Conservation (phyloP, 208 protist genomes). For the Crithidia brevicula region DNA sequence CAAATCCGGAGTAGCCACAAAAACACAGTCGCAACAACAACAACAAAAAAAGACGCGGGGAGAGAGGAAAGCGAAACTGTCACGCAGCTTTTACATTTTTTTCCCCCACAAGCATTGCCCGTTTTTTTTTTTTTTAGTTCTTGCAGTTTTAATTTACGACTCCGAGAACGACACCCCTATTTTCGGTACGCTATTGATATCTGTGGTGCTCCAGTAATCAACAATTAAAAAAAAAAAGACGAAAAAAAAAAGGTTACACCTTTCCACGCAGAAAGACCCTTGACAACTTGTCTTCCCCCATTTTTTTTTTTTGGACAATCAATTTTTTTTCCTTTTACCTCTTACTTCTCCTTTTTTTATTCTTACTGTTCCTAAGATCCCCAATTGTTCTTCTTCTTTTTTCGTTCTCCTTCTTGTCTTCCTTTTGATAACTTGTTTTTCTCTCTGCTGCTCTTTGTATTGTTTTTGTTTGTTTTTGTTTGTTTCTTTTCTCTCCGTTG, state of each 20-base stretch:
- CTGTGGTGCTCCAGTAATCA: too few relatives aligned
- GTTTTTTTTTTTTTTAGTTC: background rate
- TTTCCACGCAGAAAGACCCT: too few relatives aligned
- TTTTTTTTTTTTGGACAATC: constrained; percentile 7
- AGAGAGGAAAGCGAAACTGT: too few relatives aligned
- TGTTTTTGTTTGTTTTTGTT: background rate
- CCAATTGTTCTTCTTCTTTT: background rate
- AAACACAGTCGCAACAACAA: too few relatives aligned
- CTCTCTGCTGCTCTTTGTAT: background rate
- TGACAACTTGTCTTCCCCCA: background rate
- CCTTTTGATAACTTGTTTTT: background rate
- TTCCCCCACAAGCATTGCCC: too few relatives aligned
- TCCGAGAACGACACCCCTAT: too few relatives aligned
- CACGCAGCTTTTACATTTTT: too few relatives aligned
- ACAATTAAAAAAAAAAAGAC: too few relatives aligned
- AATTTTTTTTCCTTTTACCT: background rate
- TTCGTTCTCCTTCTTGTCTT: background rate
- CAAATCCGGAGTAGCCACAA: too few relatives aligned
- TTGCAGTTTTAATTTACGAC: background rate
- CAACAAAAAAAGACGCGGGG: too few relatives aligned
- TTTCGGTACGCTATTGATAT: too few relatives aligned
- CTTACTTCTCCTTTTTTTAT: constrained; percentile 2
- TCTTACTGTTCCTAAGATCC: background rate
- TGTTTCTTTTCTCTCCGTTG: background rate
- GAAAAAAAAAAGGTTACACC: too few relatives aligned